Evolutionary conservation across 331 rosid genomes (phyloP).

Genomic region (Stylosanthes scabra): DNA sequence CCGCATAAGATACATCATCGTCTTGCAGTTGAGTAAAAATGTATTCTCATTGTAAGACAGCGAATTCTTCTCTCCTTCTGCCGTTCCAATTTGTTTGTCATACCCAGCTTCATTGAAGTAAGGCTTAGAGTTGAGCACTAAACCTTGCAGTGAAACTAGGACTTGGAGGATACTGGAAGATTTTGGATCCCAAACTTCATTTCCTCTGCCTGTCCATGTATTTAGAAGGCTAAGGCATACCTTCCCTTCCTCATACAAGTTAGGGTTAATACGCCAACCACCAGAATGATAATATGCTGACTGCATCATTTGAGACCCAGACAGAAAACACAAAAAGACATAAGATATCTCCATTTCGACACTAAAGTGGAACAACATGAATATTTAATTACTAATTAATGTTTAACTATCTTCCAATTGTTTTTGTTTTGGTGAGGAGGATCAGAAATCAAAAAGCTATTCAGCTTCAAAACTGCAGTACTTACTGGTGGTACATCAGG

Average conservation of each 20-base stretch:
- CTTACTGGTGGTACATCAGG: conserved; percentile 99
- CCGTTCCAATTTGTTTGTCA: conserved; percentile 95
- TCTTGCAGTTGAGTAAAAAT: conserved; percentile 91
- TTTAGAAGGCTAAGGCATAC: conserved; percentile 98
- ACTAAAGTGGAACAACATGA: conserved; percentile 35
- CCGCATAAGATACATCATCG: conserved; percentile 92
- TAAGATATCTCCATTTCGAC: conserved; percentile 17
- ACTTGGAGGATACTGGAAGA: conserved; percentile 99
- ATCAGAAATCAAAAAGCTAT: conserved; percentile 8
- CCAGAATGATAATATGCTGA: conserved; percentile 99
- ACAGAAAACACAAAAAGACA: conserved; percentile 37
- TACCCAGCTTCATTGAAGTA: conserved; percentile 99
- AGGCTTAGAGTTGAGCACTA: conserved; percentile 95
- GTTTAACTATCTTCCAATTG: conserved; percentile 14
- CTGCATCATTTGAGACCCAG: conserved; percentile 61
- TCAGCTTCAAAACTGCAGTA: conserved; percentile 34
- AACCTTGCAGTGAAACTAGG: conserved; percentile 97
- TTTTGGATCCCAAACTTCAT: conserved; percentile 99
- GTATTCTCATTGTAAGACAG: conserved; percentile 95
- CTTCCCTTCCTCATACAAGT: conserved; percentile 97
- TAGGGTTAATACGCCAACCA: conserved; percentile 98
- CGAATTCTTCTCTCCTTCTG: conserved; percentile 98
- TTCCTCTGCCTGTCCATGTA: conserved; percentile 99
- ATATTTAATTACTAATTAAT: background rate
- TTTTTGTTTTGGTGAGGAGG: background rate